phyloP scores from a whole-genome alignment of 2,329 filamentous ascomycete species.

The Aspergillus piperis region DNA sequence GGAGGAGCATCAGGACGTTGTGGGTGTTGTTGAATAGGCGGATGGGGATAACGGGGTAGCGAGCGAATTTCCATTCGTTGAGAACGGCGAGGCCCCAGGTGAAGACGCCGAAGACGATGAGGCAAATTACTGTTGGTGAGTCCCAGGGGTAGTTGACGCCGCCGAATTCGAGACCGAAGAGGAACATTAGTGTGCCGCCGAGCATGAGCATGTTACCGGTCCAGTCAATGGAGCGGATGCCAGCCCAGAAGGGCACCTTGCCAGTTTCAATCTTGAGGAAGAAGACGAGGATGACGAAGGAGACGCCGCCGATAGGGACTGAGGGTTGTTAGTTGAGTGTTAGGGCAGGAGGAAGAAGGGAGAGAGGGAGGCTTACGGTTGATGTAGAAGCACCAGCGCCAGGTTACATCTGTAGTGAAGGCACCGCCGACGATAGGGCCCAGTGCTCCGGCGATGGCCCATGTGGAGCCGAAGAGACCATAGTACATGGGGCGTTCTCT shows the following conservation, averaged over 20 bases:
- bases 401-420: slow-evolving; percentile 60
- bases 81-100: slow-evolving; percentile 67
- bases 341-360: too few species aligned
- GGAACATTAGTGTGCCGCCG: slow-evolving; percentile 79
- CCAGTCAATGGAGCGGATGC: slow-evolving; percentile 65
- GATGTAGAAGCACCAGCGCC: slow-evolving; percentile 64
- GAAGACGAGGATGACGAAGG: slow-evolving; percentile 60
- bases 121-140: slow-evolving; percentile 72
- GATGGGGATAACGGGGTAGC: slow-evolving; percentile 76
- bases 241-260: slow-evolving; percentile 58
- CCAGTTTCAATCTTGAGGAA: slow-evolving; percentile 64
- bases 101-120: slow-evolving; percentile 72
- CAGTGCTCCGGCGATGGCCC: slow-evolving; percentile 61
- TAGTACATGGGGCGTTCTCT: slow-evolving; percentile 62
- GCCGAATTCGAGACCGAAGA: slow-evolving; percentile 83
- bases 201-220: slow-evolving; percentile 65
- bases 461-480: slow-evolving; percentile 63
- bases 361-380: slow-evolving; percentile 45
- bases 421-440: slow-evolving; percentile 64
- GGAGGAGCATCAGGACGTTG: slow-evolving; percentile 65
- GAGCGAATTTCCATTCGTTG: slow-evolving; percentile 72
- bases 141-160: slow-evolving; percentile 74
- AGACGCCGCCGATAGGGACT: slow-evolving; percentile 62
- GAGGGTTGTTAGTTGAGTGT: slow-evolving; percentile 10
- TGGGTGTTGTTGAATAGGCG: slow-evolving; percentile 67